Evolutionary conservation across 495 filamentous ascomycete species (phyloP).

Genomic region (Aspergillus bridgeri): DNA sequence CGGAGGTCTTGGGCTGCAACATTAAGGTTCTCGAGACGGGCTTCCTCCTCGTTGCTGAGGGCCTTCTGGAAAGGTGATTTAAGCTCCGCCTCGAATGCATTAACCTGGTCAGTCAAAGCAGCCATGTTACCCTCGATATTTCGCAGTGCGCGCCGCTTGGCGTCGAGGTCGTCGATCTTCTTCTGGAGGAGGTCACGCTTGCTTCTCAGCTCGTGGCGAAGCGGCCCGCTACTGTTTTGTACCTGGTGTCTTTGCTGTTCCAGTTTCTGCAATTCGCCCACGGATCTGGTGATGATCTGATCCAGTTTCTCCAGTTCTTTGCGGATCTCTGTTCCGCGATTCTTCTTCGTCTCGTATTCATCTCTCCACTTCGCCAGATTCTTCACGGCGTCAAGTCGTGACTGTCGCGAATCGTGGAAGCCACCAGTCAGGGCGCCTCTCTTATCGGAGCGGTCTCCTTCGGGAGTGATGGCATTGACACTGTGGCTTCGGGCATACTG

Average conservation of each 20-base stretch:
- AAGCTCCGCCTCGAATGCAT: slow-evolving; percentile 72
- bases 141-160: slow-evolving; percentile 63
- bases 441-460: slow-evolving; percentile 91
- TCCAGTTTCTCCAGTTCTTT: slow-evolving; percentile 70
- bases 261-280: slow-evolving; percentile 76
- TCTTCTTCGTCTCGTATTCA: slow-evolving; percentile 64
- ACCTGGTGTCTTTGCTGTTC: slow-evolving; percentile 75
- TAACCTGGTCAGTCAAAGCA: slow-evolving; percentile 68
- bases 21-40: slow-evolving; percentile 67
- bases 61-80: slow-evolving; percentile 88
- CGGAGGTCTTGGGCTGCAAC: slow-evolving; percentile 67
- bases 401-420: slow-evolving; percentile 78
- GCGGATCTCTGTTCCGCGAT: slow-evolving; percentile 55
- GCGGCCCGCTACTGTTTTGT: slow-evolving; percentile 77
- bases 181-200: slow-evolving; percentile 70
- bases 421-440: slow-evolving; percentile 92
- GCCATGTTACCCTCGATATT: slow-evolving; percentile 74
- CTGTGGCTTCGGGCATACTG: slow-evolving; percentile 89
- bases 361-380: slow-evolving; percentile 71
- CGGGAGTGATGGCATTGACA: slow-evolving; percentile 87
- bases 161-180: slow-evolving; percentile 69
- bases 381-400: slow-evolving; percentile 78
- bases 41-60: slow-evolving; percentile 77
- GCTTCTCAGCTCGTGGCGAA: slow-evolving; percentile 66
- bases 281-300: slow-evolving; percentile 78